These are phyloP conservation scores for Chlorella sp. DNA, from an alignment of 139 green algal genomes.

Conservation along the genomic window DNA sequence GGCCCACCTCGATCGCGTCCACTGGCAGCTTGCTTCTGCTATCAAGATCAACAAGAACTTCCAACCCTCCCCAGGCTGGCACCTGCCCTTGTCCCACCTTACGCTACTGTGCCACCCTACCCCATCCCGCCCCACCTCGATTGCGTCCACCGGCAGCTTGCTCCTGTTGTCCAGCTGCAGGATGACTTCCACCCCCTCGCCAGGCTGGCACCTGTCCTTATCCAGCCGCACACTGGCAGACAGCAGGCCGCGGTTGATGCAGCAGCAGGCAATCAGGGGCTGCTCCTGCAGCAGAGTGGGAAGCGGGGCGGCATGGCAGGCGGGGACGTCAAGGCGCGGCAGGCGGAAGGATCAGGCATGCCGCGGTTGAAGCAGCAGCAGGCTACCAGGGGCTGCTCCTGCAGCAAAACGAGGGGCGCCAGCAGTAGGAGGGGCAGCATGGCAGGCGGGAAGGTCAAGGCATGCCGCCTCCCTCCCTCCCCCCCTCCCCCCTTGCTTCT, in stretches of 20 bases:
- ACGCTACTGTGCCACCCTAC: not conserved
- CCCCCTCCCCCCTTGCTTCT: too few relatives aligned
- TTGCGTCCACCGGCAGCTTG: slow-evolving; percentile 2
- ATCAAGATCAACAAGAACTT: not conserved
- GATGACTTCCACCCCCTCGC: slow-evolving; percentile 12
- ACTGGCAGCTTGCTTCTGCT: slow-evolving; percentile 2
- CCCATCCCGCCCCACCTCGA: not conserved
- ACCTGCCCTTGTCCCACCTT: not conserved
- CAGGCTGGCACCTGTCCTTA: slow-evolving; percentile 11
- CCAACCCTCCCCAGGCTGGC: slow-evolving; percentile 24
- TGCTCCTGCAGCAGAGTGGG: not conserved
- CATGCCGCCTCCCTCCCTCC: too few relatives aligned
- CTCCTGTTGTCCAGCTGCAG: slow-evolving; percentile 11
- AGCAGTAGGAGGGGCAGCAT: too few relatives aligned
- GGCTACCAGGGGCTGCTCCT: slow-evolving; percentile 12
- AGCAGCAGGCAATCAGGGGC: slow-evolving; percentile 18
- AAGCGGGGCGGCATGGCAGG: not conserved
- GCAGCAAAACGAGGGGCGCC: not conserved
- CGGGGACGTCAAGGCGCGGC: not conserved
- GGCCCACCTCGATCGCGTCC: not conserved
- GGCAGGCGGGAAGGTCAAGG: not conserved
- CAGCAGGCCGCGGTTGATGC: slow-evolving; percentile 5
- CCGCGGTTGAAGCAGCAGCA: slow-evolving; percentile 26
- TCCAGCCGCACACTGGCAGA: not conserved
- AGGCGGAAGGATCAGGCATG: too few relatives aligned